phyloP scores from a whole-genome alignment of 2,329 filamentous ascomycete species.

The Talaromyces sp. region DNA sequence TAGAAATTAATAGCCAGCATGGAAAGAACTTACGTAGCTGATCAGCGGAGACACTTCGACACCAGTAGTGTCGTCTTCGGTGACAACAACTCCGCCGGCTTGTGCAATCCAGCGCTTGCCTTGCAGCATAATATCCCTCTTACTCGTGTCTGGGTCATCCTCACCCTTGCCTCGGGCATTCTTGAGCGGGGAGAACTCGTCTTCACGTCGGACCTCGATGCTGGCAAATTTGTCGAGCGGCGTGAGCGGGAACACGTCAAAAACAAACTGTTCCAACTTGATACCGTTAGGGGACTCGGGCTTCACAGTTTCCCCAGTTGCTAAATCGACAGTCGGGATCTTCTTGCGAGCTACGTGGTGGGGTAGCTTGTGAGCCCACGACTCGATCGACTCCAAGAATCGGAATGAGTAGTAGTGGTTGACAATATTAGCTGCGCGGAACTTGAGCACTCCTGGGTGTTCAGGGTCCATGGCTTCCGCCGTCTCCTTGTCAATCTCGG shows the following conservation, averaged over 20 bases:
- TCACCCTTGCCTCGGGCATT: conserved; percentile 79
- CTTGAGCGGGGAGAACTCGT: conserved; percentile 97
- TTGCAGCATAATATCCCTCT: conserved; percentile 81
- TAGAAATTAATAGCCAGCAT: neutral
- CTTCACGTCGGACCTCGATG: conserved; percentile 92
- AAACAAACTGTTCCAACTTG: conserved; percentile 98
- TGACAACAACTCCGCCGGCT: conserved; percentile 69
- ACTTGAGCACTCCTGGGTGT: conserved; percentile 77
- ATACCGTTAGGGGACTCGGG: conserved; percentile 94
- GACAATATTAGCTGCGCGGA: conserved; percentile 97
- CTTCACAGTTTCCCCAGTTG: conserved; percentile 75
- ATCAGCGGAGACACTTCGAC: conserved; percentile 88
- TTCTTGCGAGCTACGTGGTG: conserved; percentile 98
- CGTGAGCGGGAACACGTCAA: conserved; percentile 92
- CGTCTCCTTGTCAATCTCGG: conserved; percentile 85
- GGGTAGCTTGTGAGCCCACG: conserved; percentile 78
- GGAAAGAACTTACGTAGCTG: conserved; percentile 75
- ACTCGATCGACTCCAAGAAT: conserved; percentile 85
- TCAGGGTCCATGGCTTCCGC: conserved; percentile 81
- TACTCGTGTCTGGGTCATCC: conserved; percentile 92
- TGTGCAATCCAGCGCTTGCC: conserved; percentile 78
- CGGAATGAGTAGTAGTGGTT: conserved; percentile 98
- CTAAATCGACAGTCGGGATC: conserved; percentile 77
- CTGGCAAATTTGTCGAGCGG: conserved; percentile 84
- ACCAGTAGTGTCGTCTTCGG: conserved; percentile 56